Evolutionary conservation across 257 asterid species (phyloP).

Genomic region (Anisodus acutangulus): DNA sequence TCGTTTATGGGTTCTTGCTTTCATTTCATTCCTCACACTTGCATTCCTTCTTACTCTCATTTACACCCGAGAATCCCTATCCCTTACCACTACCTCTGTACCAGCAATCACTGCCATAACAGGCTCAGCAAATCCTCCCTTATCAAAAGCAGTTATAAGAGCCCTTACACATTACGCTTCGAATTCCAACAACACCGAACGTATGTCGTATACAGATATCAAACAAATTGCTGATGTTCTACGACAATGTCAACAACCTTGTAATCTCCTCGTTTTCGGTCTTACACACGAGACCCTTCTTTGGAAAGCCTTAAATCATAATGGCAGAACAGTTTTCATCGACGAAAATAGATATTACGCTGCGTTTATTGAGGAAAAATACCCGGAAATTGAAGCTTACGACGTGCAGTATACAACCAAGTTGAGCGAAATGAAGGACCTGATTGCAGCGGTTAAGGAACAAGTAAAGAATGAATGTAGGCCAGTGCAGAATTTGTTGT

Average conservation of each 20-base stretch:
- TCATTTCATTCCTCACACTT: conserved; percentile 69
- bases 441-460: conserved; percentile 53
- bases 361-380: no score
- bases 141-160: conserved; percentile 41
- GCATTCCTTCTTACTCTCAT: conserved; percentile 72
- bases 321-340: conserved; percentile 58
- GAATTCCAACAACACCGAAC: conserved; percentile 51
- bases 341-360: conserved; percentile 56
- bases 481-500: conserved; percentile 83
- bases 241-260: conserved; percentile 53
- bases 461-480: conserved; percentile 69
- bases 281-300: conserved; percentile 58
- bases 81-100: conserved; percentile 51
- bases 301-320: conserved; percentile 59
- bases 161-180: conserved; percentile 62
- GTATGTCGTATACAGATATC: conserved; percentile 54
- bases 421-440: conserved; percentile 51
- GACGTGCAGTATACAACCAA: conserved; percentile 64
- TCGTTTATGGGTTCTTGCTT: conserved; percentile 74
- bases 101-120: conserved; percentile 37
- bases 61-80: conserved; percentile 71
- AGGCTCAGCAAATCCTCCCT: conserved; percentile 30
- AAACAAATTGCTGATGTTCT: conserved; percentile 59
- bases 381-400: conserved; percentile 57
- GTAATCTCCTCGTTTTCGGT: conserved; percentile 61